phyloP scores from a whole-genome alignment of 1,139 yeast genomes.

The Pichia sp. region DNA sequence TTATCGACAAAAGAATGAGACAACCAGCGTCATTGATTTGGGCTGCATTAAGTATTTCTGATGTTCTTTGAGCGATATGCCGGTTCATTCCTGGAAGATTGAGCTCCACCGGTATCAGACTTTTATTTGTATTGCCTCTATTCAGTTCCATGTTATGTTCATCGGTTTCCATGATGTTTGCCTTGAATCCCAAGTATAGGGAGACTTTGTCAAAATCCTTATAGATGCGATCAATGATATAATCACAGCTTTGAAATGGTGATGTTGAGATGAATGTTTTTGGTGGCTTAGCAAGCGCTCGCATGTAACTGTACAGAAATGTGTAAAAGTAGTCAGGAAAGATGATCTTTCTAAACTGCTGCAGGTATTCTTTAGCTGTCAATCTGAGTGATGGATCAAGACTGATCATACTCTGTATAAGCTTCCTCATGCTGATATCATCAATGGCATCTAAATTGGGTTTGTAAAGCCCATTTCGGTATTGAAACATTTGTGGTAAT shows the following conservation, averaged over 20 bases:
- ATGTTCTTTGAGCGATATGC: constrained; percentile 37
- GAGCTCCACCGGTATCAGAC: constrained; percentile 36
- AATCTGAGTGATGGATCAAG: constrained; percentile 56
- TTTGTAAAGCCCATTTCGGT: constrained; percentile 57
- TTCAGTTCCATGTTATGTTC: constrained; percentile 3
- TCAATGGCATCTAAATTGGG: constrained; percentile 56
- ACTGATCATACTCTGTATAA: constrained; percentile 57
- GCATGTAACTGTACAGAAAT: constrained; percentile 63
- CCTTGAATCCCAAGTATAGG: constrained; percentile 36
- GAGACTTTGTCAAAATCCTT: constrained; percentile 48
- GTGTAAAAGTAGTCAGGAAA: constrained; percentile 71
- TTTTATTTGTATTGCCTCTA: constrained; percentile 4
- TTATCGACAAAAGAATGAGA: constrained; percentile 53
- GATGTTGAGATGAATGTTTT: not conserved
- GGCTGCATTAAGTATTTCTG: constrained; percentile 22
- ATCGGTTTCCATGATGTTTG: constrained; percentile 14
- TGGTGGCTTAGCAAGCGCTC: constrained; percentile 30
- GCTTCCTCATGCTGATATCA: constrained; percentile 40
- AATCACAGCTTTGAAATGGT: constrained; percentile 42
- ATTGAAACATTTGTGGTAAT: constrained; percentile 78
- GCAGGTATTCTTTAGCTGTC: constrained; percentile 47
- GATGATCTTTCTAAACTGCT: constrained; percentile 39
- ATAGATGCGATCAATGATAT: constrained; percentile 51
- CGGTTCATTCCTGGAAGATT: constrained; percentile 43
- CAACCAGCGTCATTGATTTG: constrained; percentile 41